Evolutionary conservation across 441 rosid genomes (phyloP).

Genomic region (Mallotus japonicus): DNA sequence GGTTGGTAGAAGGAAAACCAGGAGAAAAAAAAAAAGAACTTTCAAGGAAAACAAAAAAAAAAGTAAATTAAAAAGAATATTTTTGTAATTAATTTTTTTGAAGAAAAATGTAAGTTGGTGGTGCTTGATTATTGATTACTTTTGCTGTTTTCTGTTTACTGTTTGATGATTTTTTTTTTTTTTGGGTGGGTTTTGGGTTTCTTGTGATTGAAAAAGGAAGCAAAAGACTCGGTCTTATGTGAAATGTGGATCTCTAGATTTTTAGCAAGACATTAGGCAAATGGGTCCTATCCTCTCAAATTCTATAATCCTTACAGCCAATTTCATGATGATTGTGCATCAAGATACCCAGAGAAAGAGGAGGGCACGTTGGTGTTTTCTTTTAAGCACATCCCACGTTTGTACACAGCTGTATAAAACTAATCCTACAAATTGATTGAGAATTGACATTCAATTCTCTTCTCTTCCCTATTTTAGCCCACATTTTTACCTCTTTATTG

Average conservation of each 20-base stretch:
- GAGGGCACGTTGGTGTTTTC: conserved; percentile 12
- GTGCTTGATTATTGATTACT: not conserved
- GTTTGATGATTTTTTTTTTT: not conserved
- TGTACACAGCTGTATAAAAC: conserved; percentile 1
- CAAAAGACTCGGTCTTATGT: conserved; percentile 46
- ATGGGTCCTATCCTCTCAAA: too few relatives aligned
- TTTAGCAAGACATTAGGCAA: conserved; percentile 31
- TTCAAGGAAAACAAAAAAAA: too few relatives aligned
- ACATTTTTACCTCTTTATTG: not conserved
- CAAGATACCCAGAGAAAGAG: conserved; percentile 1
- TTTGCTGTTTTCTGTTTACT: not conserved
- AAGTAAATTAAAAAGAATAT: too few relatives aligned
- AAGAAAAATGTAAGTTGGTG: not conserved
- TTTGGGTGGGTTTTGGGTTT: conserved; percentile 1
- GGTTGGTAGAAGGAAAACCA: not conserved
- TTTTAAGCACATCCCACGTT: not conserved
- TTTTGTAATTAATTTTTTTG: not conserved
- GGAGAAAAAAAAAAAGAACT: not conserved
- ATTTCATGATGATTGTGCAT: not conserved
- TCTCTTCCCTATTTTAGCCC: not conserved
- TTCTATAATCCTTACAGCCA: not conserved
- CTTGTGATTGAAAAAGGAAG: conserved; percentile 24
- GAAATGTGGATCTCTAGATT: conserved; percentile 43
- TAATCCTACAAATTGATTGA: too few relatives aligned
- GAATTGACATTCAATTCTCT: too few relatives aligned